phyloP scores from a whole-genome alignment of 73 alveolate genomes.

The Urostyla sp. region DNA sequence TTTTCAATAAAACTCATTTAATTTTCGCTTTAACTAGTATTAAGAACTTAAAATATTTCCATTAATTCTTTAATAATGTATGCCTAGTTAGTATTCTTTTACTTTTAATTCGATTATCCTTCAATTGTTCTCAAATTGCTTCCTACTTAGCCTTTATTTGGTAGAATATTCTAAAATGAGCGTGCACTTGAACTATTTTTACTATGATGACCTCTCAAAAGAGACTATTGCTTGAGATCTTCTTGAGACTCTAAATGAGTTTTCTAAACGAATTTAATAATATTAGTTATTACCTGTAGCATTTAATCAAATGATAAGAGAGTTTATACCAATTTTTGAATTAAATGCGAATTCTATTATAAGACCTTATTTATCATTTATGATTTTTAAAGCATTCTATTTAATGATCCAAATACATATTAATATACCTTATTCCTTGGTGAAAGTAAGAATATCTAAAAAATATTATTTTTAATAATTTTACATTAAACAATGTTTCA shows the following conservation, averaged over 20 bases:
- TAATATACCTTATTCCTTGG: conserved; percentile 35
- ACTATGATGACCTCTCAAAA: no score
- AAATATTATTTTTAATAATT: neutral
- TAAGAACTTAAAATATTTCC: conserved; percentile 14
- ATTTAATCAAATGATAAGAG: neutral
- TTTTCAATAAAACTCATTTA: neutral
- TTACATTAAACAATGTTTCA: conserved; percentile 36
- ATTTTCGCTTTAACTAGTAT: neutral
- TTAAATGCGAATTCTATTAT: neutral
- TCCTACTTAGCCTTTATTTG: neutral
- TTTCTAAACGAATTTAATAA: no score
- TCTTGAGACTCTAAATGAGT: no score
- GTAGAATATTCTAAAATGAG: neutral
- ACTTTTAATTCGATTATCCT: neutral
- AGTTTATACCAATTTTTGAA: neutral
- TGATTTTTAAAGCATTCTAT: conserved; percentile 19
- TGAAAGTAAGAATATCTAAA: conserved; percentile 15
- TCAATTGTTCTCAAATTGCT: neutral
- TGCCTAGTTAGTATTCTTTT: neutral
- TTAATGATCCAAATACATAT: conserved; percentile 17
- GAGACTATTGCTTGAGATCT: no score
- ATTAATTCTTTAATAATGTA: conserved; percentile 15
- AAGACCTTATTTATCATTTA: neutral
- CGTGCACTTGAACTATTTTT: conserved; percentile 50
- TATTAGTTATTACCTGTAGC: no score